Evolutionary conservation across 352 stramenopile species (phyloP), one percentile per base, ranked within the genome.

Genomic region (Globisporangium solare): DNA sequence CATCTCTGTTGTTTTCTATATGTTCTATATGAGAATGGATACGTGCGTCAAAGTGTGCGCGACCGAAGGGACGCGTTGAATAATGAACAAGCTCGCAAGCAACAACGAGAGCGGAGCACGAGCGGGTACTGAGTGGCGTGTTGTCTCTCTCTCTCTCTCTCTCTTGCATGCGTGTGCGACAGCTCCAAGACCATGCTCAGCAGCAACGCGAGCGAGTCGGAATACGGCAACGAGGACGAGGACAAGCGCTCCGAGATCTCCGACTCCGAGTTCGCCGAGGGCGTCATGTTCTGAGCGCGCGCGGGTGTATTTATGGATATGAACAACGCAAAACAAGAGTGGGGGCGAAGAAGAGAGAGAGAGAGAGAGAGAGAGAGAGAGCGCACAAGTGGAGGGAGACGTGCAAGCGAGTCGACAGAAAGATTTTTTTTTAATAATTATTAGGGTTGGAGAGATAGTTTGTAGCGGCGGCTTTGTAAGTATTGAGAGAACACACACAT

Each of bases 401-500:
- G 7, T 8, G 27, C 12, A 43, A 43, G 12, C 39, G 39, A 43
- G 12, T n/a, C n/a, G n/a, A n/a, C n/a, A n/a, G 39, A 43, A 13
- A 15, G 39, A 43, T 15, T 43, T 43, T 43, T 43, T 42, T 42
- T 42, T n/a, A n/a, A n/a, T 42, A 43, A 43, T 43, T 43, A 43
- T 43, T 43, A 43, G 10, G 39, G 18, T 2, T 6, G 39, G 39
- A 43, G 21, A 46, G 24, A 20, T 43, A 59, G 42, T 59, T 47
- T 43, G 53, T 24, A 40, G 37, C 27, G 27, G 27, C 27, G 10
- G 27, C 27, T 35, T 35, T 35, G 27, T 35, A 35, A 35, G 27
- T 35, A 35, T 35, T 35, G 27, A 10, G 27, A 35, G 27, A 35
- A 35, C 24, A 27, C 24, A 35, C 27, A 35, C 27, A 35, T n/a